Conservation (phyloP, 495 filamentous ascomycete genomes). For the Aspergillus diversus region DNA sequence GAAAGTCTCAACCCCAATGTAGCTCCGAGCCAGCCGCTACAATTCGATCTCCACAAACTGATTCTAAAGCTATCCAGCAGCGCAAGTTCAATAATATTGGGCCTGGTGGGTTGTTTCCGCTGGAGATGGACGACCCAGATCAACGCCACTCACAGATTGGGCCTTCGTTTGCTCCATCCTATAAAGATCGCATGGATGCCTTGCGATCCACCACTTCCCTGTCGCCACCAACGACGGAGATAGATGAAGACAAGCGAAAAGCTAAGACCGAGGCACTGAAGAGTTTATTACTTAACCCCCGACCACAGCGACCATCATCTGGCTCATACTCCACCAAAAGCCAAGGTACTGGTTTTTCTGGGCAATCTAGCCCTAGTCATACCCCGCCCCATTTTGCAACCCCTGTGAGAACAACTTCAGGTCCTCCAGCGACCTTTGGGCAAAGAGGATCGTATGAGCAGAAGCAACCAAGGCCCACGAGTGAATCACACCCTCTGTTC, state of each 20-base stretch:
- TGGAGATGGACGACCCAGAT: slow-evolving; percentile 64
- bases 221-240: slow-evolving; percentile 23
- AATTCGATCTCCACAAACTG: slow-evolving; percentile 41
- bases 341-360: slow-evolving; percentile 19
- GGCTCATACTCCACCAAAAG: slow-evolving; percentile 28
- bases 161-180: slow-evolving; percentile 69
- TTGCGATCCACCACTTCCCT: slow-evolving; percentile 43
- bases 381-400: slow-evolving; percentile 43
- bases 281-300: slow-evolving; percentile 50
- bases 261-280: slow-evolving; percentile 53
- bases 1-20: slow-evolving; percentile 42
- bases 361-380: slow-evolving; percentile 22
- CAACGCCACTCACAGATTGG: slow-evolving; percentile 52
- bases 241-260: slow-evolving; percentile 45
- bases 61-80: slow-evolving; percentile 33
- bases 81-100: slow-evolving; percentile 43
- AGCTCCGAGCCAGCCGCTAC: slow-evolving; percentile 48
- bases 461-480: background rate
- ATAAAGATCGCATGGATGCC: slow-evolving; percentile 65
- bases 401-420: slow-evolving; percentile 41
- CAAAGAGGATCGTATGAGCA: slow-evolving; percentile 17
- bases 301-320: slow-evolving; percentile 43
- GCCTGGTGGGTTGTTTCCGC: slow-evolving; percentile 60
- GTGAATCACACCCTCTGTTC: slow-evolving; percentile 16
- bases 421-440: slow-evolving; percentile 36